Evolutionary conservation across 2,329 filamentous ascomycete species (phyloP).

Genomic region (Arthroderma sp.): DNA sequence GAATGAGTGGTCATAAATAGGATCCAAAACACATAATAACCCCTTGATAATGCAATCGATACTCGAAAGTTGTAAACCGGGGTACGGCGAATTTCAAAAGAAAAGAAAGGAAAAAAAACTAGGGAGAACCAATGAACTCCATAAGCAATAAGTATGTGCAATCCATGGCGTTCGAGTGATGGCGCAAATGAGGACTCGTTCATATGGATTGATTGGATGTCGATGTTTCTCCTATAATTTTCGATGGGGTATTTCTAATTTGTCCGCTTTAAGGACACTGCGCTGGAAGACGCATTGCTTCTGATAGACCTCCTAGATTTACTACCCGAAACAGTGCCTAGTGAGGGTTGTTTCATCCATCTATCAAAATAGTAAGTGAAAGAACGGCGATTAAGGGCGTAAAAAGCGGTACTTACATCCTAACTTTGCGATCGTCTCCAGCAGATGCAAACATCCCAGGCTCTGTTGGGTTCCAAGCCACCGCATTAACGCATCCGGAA

Average conservation of each 20-base stretch:
- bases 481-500: constrained; percentile 64
- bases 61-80: neutral
- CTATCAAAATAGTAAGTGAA: neutral
- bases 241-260: neutral
- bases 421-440: constrained; percentile 73
- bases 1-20: neutral
- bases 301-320: constrained; percentile 2
- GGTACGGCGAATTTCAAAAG: neutral
- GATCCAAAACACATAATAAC: constrained; percentile 4
- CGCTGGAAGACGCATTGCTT: constrained; percentile 3
- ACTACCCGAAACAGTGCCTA: neutral
- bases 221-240: neutral
- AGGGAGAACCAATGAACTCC: neutral
- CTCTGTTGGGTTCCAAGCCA: constrained; percentile 77
- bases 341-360: constrained; percentile 5
- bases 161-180: neutral
- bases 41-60: constrained; percentile 4
- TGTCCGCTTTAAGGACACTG: neutral
- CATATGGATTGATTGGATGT: neutral
- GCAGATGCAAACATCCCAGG: constrained; percentile 79
- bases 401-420: constrained; percentile 55
- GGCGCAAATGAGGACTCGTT: neutral
- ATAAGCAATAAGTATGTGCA: constrained; percentile 2
- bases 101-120: neutral
- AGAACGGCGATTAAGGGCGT: neutral